Conservation (phyloP, 306 rosid genomes). For the Clitoria ternatea region DNA sequence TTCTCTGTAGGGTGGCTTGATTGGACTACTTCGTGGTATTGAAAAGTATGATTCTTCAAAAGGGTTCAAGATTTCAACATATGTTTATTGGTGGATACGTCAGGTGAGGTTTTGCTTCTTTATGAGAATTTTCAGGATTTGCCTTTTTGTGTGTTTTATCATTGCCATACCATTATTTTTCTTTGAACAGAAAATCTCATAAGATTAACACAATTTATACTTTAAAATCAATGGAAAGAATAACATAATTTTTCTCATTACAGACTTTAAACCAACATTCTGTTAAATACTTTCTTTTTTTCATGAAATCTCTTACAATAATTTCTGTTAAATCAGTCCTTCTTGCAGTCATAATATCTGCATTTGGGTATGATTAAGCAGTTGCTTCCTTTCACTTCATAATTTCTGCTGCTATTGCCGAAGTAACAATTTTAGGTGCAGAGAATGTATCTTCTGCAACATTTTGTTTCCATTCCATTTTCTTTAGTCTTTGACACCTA, state of each 20-base stretch:
- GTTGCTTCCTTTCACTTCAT: background rate
- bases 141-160: background rate
- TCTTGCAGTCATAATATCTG: background rate
- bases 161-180: background rate
- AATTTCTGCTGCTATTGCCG: background rate
- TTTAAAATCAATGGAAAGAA: background rate
- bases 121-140: conserved; percentile 1
- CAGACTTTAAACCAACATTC: too few relatives aligned
- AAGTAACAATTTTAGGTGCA: background rate
- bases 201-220: background rate
- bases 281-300: too few relatives aligned
- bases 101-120: conserved; percentile 54
- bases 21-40: conserved; percentile 91
- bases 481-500: background rate
- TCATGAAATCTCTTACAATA: conserved; percentile 5
- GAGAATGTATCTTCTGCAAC: conserved; percentile 6
- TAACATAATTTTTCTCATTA: too few relatives aligned
- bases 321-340: background rate
- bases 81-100: conserved; percentile 99
- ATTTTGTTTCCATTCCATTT: background rate
- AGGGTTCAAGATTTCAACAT: conserved; percentile 92
- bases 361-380: background rate
- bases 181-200: background rate
- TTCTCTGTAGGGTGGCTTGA: conserved; percentile 79
- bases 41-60: conserved; percentile 94